Percentiles rank a stretch among this genome's conserved stretches.
Evolutionary conservation across 108 stramenopile species (phyloP).

Genomic region (Cylindrotheca fusiformis): DNA sequence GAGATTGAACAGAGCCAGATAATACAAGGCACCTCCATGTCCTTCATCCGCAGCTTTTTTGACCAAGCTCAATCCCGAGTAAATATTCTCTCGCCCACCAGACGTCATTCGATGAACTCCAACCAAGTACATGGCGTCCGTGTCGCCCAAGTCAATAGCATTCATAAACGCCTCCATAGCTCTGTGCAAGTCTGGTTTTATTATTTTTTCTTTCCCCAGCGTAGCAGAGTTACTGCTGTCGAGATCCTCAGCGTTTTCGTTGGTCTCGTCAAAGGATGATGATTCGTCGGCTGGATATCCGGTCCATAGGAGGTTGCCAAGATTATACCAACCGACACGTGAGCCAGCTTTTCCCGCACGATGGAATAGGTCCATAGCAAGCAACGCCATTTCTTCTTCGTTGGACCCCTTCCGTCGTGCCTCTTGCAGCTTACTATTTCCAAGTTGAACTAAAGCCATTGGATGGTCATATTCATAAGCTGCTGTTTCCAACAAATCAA

Average conservation of each 20-base stretch:
- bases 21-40: conserved; percentile 74
- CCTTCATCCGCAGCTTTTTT: conserved; percentile 43
- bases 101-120: conserved; percentile 56
- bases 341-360: conserved; percentile 54
- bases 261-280: conserved; percentile 9
- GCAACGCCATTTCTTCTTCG: conserved; percentile 8
- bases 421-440: conserved; percentile 50
- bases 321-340: conserved; percentile 75
- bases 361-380: conserved; percentile 52
- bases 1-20: conserved; percentile 65
- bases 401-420: conserved; percentile 3
- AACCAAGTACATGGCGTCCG: conserved; percentile 82
- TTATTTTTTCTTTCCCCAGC: background rate
- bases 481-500: conserved; percentile 48
- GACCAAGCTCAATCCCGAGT: conserved; percentile 26
- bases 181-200: conserved; percentile 15
- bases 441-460: conserved; percentile 57
- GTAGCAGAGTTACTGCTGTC: background rate
- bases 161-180: conserved; percentile 67
- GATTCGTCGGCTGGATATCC: conserved; percentile 25
- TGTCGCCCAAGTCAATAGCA: conserved; percentile 73
- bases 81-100: conserved; percentile 15
- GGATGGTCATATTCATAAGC: conserved; percentile 56
- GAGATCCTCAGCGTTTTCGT: conserved; percentile 13
- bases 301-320: conserved; percentile 74